phyloP scores from a whole-genome alignment of 2,329 filamentous ascomycete species.

The Pseudocercospora pini-densiflorae region DNA sequence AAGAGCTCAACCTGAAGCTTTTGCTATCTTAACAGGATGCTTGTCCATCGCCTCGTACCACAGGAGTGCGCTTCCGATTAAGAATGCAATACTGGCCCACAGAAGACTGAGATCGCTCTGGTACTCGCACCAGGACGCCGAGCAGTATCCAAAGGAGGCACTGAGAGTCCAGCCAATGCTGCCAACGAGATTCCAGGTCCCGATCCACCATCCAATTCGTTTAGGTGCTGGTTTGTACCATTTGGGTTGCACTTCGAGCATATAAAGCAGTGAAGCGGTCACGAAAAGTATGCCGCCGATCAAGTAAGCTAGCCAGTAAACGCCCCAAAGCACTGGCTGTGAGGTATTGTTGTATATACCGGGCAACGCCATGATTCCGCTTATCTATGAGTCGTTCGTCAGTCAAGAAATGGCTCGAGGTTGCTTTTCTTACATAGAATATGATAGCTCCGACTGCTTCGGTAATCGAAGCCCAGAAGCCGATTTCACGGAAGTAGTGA shows the following conservation, averaged over 20 bases:
- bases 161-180: conserved; percentile 36
- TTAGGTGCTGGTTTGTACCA: conserved; percentile 34
- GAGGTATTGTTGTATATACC: conserved; percentile 33
- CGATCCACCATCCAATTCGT: conserved; percentile 38
- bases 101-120: conserved; percentile 34
- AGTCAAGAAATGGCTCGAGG: neutral
- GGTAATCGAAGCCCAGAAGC: conserved; percentile 36
- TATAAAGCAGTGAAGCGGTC: conserved; percentile 35
- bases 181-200: conserved; percentile 35
- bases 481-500: conserved; percentile 37
- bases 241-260: conserved; percentile 37
- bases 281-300: conserved; percentile 36
- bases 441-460: conserved; percentile 35
- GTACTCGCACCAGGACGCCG: conserved; percentile 33
- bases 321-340: conserved; percentile 18
- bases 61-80: conserved; percentile 37
- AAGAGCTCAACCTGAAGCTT: neutral
- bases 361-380: conserved; percentile 36
- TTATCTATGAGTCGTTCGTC: conserved; percentile 21
- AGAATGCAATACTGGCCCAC: conserved; percentile 37
- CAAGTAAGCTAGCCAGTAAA: conserved; percentile 37
- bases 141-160: conserved; percentile 36
- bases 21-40: conserved; percentile 17
- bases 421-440: conserved; percentile 25
- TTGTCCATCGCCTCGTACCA: conserved; percentile 35